Conservation (phyloP, 352 stramenopile genomes). For the Poterioochromonas sp. region DNA sequence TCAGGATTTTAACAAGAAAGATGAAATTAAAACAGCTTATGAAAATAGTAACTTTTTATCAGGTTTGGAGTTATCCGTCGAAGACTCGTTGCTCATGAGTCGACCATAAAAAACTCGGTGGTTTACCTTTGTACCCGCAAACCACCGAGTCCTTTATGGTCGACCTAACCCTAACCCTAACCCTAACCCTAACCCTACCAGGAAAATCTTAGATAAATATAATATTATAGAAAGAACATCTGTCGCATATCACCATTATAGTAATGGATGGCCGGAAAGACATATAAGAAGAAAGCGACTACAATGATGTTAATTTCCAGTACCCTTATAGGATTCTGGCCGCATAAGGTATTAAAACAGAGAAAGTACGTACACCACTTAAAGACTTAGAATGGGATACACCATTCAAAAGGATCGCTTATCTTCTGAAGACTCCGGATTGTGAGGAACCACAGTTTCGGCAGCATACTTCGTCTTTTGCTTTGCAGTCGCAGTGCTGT, state of each 20-base stretch:
- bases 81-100: constrained; percentile 5
- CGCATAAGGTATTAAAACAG: background rate
- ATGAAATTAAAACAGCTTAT: constrained; percentile 8
- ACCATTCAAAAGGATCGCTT: background rate
- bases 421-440: too few species aligned
- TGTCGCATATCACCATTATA: constrained; percentile 11
- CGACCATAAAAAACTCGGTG: constrained; percentile 4
- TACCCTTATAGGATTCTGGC: background rate
- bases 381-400: constrained; percentile 14
- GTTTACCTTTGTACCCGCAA: constrained; percentile 1
- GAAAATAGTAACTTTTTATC: constrained; percentile 9
- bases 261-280: constrained; percentile 10
- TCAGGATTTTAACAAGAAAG: constrained; percentile 3
- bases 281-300: constrained; percentile 12
- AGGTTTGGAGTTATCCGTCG: background rate
- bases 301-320: constrained; percentile 1
- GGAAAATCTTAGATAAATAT: too few species aligned
- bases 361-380: background rate
- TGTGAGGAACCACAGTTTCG: too few species aligned
- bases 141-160: too few species aligned
- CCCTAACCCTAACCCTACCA: too few species aligned
- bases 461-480: too few species aligned
- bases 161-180: too few species aligned
- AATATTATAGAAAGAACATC: constrained; percentile 12
- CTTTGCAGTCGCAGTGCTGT: too few species aligned